These are phyloP conservation scores for Diaporthe citrichinensis DNA, from an alignment of 2,329 filamentous ascomycete species.

Conservation along the genomic window DNA sequence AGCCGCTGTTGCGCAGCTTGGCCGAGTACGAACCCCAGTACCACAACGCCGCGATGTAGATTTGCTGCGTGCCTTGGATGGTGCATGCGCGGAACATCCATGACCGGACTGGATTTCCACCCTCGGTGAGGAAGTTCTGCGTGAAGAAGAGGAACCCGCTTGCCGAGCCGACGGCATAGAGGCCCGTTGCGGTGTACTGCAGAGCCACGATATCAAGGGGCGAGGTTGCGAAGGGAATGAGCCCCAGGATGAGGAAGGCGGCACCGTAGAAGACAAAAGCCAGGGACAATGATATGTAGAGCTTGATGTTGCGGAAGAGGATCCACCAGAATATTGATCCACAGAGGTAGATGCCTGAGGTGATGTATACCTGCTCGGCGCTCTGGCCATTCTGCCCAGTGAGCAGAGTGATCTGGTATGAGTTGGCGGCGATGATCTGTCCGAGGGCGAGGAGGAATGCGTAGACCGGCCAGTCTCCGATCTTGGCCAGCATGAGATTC, in stretches of 20 bases:
- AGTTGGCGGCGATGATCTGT: slow-evolving; percentile 76
- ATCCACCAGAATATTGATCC: slow-evolving; percentile 75
- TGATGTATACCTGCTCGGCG: slow-evolving; percentile 70
- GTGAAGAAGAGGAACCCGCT: slow-evolving; percentile 76
- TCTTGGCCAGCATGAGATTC: slow-evolving; percentile 65
- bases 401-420: slow-evolving; percentile 77
- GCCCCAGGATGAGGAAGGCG: slow-evolving; percentile 74
- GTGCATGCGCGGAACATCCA: slow-evolving; percentile 79
- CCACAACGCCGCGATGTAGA: slow-evolving; percentile 76
- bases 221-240: slow-evolving; percentile 66
- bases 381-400: slow-evolving; percentile 73
- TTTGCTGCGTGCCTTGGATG: slow-evolving; percentile 77
- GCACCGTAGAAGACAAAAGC: slow-evolving; percentile 75
- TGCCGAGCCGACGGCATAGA: slow-evolving; percentile 74
- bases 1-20: slow-evolving; percentile 56
- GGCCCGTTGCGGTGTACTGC: slow-evolving; percentile 71
- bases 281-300: slow-evolving; percentile 69
- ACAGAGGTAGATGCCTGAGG: slow-evolving; percentile 71
- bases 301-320: slow-evolving; percentile 70
- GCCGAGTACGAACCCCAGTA: slow-evolving; percentile 71
- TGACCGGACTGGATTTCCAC: slow-evolving; percentile 71
- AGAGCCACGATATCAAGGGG: slow-evolving; percentile 58
- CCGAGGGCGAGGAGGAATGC: slow-evolving; percentile 72
- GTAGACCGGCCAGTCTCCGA: slow-evolving; percentile 77
- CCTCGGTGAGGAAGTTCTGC: slow-evolving; percentile 75